Conservation (phyloP, 805 yeast genomes). For the Candida easanensis region DNA sequence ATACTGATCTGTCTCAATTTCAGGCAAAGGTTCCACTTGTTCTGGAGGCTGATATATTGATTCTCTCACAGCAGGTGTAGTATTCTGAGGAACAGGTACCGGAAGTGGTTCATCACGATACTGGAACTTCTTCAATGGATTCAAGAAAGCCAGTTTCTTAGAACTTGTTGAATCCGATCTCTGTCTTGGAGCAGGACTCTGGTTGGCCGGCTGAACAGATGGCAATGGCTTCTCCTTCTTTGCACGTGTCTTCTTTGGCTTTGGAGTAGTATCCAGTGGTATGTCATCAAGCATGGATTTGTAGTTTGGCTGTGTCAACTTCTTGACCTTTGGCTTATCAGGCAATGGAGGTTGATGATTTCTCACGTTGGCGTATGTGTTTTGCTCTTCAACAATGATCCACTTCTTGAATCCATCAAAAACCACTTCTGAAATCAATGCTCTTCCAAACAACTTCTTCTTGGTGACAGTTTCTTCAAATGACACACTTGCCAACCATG, state of each 20-base stretch:
- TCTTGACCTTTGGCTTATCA: slow-evolving; percentile 20
- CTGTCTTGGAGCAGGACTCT: slow-evolving; percentile 3
- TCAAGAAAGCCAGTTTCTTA: slow-evolving; percentile 9
- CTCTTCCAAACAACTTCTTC: slow-evolving; percentile 74
- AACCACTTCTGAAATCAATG: slow-evolving; percentile 78
- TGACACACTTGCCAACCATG: slow-evolving; percentile 79
- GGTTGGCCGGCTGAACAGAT: slow-evolving; percentile 1
- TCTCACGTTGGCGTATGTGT: slow-evolving; percentile 32
- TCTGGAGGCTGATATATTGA: slow-evolving; percentile 19
- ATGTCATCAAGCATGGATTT: slow-evolving; percentile 23
- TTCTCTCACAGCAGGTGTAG: slow-evolving; percentile 4
- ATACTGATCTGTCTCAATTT: slow-evolving; percentile 26
- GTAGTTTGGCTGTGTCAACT: slow-evolving; percentile 22
- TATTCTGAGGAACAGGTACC: slow-evolving; percentile 6
- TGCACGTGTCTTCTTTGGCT: slow-evolving; percentile 1
- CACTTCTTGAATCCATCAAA: slow-evolving; percentile 74
- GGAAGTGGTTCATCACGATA: slow-evolving; percentile 10
- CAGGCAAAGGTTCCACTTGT: slow-evolving; percentile 23
- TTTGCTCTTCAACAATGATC: slow-evolving; percentile 72
- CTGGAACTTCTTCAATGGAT: slow-evolving; percentile 8
- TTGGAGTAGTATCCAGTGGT: slow-evolving; percentile 9
- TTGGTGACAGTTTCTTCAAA: slow-evolving; percentile 66
- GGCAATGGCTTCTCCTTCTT: slow-evolving; percentile 14
- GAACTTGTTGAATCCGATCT: slow-evolving; percentile 11
- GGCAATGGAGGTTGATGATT: slow-evolving; percentile 19